Base-by-base conservation (phyloP, 306 rosid species). In the Aeschynomene evenia region DNA sequence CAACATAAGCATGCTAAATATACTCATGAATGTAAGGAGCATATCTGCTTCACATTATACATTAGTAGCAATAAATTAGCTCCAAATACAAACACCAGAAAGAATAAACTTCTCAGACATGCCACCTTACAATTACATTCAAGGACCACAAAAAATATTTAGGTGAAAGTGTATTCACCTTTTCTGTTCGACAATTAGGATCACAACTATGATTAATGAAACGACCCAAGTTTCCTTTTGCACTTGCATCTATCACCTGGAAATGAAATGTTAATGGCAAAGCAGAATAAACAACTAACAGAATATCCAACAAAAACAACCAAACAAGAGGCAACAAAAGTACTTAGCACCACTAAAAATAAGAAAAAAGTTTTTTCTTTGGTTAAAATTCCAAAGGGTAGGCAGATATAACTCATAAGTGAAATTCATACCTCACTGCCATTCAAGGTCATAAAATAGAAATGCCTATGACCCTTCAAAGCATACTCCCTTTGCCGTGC, bases 181-280 rank as follows among this genome's bases (percentile, higher is more conserved):
- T 95, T 73, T 95, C 99, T 10, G 99, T 95, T 52, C 90, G 91
- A 74, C 99, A 95, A 80, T 95, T 95, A 29, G 99, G 99, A 36
- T 89, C 95, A 77, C 99, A 95, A 57, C 99, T 95, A 71, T 95
- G 99, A 85, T 91, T 95, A 77, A 95, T 95, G 86, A 89, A 95
- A 52, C 99, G 97, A 50, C 99, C 99, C 90, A 91, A 77, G 82
- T 95, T 95, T 83, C 99, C 99, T 84, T 95, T 95, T 57, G 92
- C 89, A 73, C 96, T 89, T 54, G 99, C 99, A 83, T 95, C 99
- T 65, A 95, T 95, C 51, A 95, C 97, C 99, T 95, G 91, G 51
- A 84, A 72, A 75, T 62, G 50, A 78, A 31, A 48, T 42, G 66
- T 70, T 11, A 84, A 74, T 63, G 15, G 7, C 10, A 33, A 58